Evolutionary conservation across 2,329 filamentous ascomycete genomes (phyloP).

Genomic region (Botryotinia convoluta): DNA sequence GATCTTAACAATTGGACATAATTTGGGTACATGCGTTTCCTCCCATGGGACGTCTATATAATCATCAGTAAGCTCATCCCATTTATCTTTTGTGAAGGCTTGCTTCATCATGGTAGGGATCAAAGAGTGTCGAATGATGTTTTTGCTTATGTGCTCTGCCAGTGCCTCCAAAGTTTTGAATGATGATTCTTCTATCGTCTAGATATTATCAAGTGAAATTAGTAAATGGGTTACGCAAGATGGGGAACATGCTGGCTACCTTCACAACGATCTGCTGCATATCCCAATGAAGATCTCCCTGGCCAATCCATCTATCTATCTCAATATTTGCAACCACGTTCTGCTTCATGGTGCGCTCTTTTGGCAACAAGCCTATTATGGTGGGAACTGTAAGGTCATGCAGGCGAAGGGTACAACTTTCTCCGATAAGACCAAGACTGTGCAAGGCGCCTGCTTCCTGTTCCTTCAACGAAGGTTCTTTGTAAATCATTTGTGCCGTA

Average conservation of each 20-base stretch:
- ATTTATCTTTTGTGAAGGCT: background rate
- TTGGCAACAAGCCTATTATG: slow-evolving; percentile 69
- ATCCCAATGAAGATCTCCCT: slow-evolving; percentile 51
- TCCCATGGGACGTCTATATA: background rate
- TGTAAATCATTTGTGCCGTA: slow-evolving; percentile 44
- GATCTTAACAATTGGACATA: background rate
- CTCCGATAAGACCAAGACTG: background rate
- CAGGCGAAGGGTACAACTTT: slow-evolving; percentile 42
- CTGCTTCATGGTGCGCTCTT: slow-evolving; percentile 67
- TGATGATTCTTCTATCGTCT: slow-evolving; percentile 55
- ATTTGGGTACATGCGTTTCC: background rate
- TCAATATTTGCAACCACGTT: slow-evolving; percentile 62
- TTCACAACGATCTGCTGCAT: slow-evolving; percentile 61
- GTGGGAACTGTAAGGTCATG: slow-evolving; percentile 61
- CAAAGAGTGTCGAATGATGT: slow-evolving; percentile 47
- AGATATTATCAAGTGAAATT: background rate
- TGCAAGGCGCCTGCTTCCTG: background rate
- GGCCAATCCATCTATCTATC: slow-evolving; percentile 49
- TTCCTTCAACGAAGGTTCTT: background rate
- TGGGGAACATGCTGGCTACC: slow-evolving; percentile 45
- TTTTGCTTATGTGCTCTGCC: slow-evolving; percentile 47
- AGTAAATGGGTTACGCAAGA: background rate
- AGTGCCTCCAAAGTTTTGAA: slow-evolving; percentile 65
- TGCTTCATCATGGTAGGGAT: slow-evolving; percentile 29
- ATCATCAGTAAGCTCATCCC: background rate